phyloP scores from a whole-genome alignment of 2,329 filamentous ascomycete genomes.

The Biscogniauxia sp. region DNA sequence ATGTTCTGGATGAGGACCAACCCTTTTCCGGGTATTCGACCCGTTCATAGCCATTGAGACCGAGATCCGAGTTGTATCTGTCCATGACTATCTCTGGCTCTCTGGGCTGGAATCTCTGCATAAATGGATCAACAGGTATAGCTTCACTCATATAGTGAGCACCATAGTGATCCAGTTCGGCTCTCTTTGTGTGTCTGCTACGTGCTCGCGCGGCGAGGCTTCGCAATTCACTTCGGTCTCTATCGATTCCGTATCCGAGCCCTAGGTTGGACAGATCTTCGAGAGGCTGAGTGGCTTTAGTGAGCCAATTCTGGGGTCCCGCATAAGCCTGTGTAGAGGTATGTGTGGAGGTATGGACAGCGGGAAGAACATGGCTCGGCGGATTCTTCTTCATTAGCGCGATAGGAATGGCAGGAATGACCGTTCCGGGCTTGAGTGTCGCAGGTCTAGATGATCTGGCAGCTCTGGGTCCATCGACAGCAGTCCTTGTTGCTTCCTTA shows the following conservation, averaged over 20 bases:
- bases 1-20: conserved; percentile 16
- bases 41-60: background rate
- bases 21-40: conserved; percentile 1
- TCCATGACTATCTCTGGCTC: background rate
- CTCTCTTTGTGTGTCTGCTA: no score
- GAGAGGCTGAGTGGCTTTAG: no score
- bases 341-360: no score
- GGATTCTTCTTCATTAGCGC: background rate
- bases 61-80: background rate
- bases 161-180: no score
- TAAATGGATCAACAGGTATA: background rate
- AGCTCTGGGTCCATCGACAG: background rate
- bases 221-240: no score
- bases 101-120: background rate
- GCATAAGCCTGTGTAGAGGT: background rate
- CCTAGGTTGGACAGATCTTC: no score
- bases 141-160: no score
- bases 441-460: background rate
- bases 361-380: conserved; percentile 3
- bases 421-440: conserved; percentile 3
- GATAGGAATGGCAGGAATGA: background rate
- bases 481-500: conserved; percentile 2
- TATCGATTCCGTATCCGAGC: no score
- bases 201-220: no score
- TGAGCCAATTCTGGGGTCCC: no score